phyloP scores from a whole-genome alignment of 2,329 filamentous ascomycete species.

The Penicillium fuscoglaucum region DNA sequence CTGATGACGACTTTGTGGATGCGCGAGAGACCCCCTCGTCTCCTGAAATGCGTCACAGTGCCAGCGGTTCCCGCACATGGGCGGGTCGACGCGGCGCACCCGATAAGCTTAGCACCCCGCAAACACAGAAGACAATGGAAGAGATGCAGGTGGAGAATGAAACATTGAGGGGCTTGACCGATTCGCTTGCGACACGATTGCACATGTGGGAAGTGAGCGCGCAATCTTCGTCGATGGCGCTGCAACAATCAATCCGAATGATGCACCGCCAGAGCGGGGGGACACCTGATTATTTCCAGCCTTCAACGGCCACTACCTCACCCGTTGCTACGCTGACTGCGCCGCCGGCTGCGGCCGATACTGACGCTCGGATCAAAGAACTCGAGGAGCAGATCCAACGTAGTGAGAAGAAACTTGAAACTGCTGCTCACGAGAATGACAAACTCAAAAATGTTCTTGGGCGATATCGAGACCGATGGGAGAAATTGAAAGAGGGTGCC shows the following conservation, averaged over 20 bases:
- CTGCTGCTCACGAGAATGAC: constrained; percentile 62
- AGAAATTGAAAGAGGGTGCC: constrained; percentile 67
- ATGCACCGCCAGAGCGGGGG: constrained; percentile 44
- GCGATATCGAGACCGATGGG: constrained; percentile 65
- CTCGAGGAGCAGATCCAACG: constrained; percentile 66
- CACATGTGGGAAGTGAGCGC: constrained; percentile 91
- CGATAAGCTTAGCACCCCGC: constrained; percentile 36
- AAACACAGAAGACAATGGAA: constrained; percentile 68
- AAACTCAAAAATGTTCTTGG: constrained; percentile 57
- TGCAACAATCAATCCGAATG: constrained; percentile 74
- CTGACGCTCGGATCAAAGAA: constrained; percentile 60
- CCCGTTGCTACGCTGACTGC: constrained; percentile 22
- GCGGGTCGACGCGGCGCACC: constrained; percentile 17
- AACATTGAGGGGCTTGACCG: constrained; percentile 78
- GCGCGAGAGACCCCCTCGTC: constrained; percentile 67
- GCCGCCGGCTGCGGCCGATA: constrained; percentile 31
- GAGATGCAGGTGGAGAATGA: constrained; percentile 88
- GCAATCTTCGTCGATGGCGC: constrained; percentile 79
- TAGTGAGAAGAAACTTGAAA: constrained; percentile 62
- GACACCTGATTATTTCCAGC: constrained; percentile 34
- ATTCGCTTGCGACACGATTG: constrained; percentile 82
- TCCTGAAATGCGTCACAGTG: constrained; percentile 49
- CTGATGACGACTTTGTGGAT: constrained; percentile 87
- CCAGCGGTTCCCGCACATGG: constrained; percentile 34
- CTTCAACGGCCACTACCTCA: constrained; percentile 31